Evolutionary conservation across 306 rosid species (phyloP).

Genomic region (Fragaria vesca): DNA sequence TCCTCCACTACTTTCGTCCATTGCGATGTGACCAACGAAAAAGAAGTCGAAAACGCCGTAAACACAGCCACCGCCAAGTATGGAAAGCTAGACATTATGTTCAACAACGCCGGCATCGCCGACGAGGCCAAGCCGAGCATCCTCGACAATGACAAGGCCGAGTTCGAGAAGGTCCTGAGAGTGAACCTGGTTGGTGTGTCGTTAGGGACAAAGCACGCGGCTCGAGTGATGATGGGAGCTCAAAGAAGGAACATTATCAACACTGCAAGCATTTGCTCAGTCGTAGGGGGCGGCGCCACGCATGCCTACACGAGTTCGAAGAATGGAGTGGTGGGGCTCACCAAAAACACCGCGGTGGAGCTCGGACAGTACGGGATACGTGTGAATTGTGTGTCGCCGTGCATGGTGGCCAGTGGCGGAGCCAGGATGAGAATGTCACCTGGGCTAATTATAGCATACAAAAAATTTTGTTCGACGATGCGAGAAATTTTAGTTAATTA

Average conservation of each 20-base stretch:
- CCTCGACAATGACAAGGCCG: not conserved
- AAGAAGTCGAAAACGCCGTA: slow-evolving; percentile 32
- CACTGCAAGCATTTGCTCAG: slow-evolving; percentile 30
- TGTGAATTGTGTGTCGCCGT: slow-evolving; percentile 49
- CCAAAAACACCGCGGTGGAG: slow-evolving; percentile 41
- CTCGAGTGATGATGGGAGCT: slow-evolving; percentile 41
- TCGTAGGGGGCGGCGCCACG: slow-evolving; percentile 29
- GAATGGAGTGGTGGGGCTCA: slow-evolving; percentile 41
- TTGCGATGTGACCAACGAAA: slow-evolving; percentile 47
- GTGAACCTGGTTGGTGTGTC: slow-evolving; percentile 40
- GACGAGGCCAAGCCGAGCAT: slow-evolving; percentile 25
- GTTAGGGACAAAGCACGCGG: slow-evolving; percentile 51
- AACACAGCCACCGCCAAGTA: slow-evolving; percentile 25
- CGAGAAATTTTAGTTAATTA: too few species aligned
- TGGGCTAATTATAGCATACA: too few species aligned
- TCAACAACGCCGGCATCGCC: slow-evolving; percentile 40
- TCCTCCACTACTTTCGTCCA: slow-evolving; percentile 32
- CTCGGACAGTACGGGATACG: slow-evolving; percentile 47
- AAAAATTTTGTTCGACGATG: too few species aligned
- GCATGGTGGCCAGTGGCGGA: slow-evolving; percentile 15
- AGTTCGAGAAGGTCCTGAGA: slow-evolving; percentile 37
- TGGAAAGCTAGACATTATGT: slow-evolving; percentile 60
- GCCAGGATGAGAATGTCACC: too few species aligned
- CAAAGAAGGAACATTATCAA: slow-evolving; percentile 37
- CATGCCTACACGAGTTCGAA: slow-evolving; percentile 48